Conservation (phyloP, 345 rosid genomes). For the Carallia brachiata region DNA sequence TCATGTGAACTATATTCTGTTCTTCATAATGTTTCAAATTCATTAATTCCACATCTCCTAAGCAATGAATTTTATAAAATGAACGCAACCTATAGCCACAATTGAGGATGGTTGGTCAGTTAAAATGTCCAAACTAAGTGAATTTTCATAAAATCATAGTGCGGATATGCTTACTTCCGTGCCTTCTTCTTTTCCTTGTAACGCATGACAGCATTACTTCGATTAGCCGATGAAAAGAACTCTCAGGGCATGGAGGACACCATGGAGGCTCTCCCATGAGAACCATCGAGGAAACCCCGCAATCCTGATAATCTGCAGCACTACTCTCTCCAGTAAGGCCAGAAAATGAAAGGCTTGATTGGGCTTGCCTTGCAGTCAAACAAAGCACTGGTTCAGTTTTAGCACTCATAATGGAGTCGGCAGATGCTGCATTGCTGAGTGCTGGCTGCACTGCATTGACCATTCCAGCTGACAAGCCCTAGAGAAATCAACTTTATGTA, state of each 20-base stretch:
- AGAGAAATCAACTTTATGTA: constrained; percentile 19
- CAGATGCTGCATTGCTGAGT: constrained; percentile 73
- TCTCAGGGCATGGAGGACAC: constrained; percentile 69
- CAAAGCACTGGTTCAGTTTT: constrained; percentile 82
- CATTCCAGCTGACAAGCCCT: constrained; percentile 56
- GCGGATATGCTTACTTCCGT: constrained; percentile 61
- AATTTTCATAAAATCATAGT: neutral
- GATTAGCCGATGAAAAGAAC: constrained; percentile 53
- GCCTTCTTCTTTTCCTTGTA: constrained; percentile 94
- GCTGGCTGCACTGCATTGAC: constrained; percentile 58
- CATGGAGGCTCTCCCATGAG: constrained; percentile 87
- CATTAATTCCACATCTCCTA: neutral
- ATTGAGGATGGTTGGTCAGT: neutral
- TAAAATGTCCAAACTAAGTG: neutral
- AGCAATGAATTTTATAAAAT: neutral
- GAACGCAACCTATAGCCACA: neutral
- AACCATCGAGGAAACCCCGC: constrained; percentile 78
- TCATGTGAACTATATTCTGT: neutral
- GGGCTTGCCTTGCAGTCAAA: constrained; percentile 50
- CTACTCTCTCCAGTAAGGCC: constrained; percentile 79
- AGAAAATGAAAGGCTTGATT: constrained; percentile 82
- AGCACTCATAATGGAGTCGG: constrained; percentile 69
- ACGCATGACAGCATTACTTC: constrained; percentile 82
- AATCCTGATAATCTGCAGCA: constrained; percentile 82
- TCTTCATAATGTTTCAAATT: neutral